Conservation (phyloP, 164 flowering plant species). For the Buxus sempervirens region DNA sequence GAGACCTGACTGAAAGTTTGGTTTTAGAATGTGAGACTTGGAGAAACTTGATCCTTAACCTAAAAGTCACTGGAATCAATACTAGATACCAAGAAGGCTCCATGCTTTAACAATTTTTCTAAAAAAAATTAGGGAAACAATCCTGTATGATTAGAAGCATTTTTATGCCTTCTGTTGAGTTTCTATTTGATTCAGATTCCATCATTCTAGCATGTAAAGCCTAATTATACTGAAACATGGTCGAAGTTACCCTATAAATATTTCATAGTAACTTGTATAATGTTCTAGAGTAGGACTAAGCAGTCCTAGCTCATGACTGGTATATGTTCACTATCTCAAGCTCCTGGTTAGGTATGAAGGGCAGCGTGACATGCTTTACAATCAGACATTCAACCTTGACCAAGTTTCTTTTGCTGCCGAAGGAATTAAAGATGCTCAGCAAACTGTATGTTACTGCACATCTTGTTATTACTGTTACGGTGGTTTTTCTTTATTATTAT, state of each 20-base stretch:
- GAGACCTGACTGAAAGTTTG: background rate
- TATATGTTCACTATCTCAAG: background rate
- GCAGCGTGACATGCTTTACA: constrained; percentile 96
- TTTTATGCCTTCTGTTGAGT: background rate
- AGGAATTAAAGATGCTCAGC: constrained; percentile 96
- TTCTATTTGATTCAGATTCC: background rate
- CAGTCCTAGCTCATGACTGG: background rate
- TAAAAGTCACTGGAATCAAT: background rate
- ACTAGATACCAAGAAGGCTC: background rate
- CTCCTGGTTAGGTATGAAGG: constrained; percentile 81
- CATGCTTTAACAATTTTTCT: background rate
- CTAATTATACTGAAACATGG: too few species aligned
- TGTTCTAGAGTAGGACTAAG: background rate
- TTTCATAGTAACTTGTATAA: too few species aligned
- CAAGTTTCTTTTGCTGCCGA: constrained; percentile 97
- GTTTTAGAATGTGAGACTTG: background rate
- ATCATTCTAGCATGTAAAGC: background rate
- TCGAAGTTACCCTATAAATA: too few species aligned
- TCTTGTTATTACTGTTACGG: background rate
- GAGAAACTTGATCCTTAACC: background rate
- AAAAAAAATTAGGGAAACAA: background rate
- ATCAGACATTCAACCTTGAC: constrained; percentile 96
- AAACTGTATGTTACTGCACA: constrained; percentile 59
- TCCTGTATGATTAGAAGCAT: background rate
- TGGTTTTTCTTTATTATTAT: background rate